These are phyloP conservation scores for Epichloe aotearoae DNA, from an alignment of 2,329 filamentous ascomycete species.

Conservation along the genomic window DNA sequence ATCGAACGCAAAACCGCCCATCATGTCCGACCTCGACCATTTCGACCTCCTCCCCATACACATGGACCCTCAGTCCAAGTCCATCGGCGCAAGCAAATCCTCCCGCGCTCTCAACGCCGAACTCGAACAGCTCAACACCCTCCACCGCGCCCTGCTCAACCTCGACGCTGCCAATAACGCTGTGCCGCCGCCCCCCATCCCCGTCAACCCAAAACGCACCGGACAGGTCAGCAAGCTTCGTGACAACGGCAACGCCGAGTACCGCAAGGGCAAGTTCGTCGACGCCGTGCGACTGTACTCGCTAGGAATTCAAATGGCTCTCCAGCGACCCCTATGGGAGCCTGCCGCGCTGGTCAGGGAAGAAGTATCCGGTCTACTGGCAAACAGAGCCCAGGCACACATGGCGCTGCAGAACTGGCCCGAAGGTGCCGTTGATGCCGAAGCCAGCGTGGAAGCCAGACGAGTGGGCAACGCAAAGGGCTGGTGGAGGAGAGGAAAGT, in stretches of 20 bases:
- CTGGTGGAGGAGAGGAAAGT: constrained; percentile 82
- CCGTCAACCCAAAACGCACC: constrained; percentile 83
- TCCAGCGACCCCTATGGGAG: constrained; percentile 75
- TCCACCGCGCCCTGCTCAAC: constrained; percentile 61
- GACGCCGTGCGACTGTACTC: constrained; percentile 74
- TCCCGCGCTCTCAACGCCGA: constrained; percentile 45
- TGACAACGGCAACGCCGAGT: constrained; percentile 71
- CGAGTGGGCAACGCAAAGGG: constrained; percentile 80
- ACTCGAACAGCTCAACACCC: constrained; percentile 60
- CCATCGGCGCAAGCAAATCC: constrained; percentile 39
- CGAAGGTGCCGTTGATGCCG: constrained; percentile 76
- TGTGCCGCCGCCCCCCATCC: constrained; percentile 69
- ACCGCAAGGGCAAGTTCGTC: constrained; percentile 60
- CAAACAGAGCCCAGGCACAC: constrained; percentile 81
- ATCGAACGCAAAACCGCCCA: background rate
- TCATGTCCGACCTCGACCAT: constrained; percentile 49
- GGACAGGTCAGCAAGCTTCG: constrained; percentile 83
- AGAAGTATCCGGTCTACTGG: constrained; percentile 66
- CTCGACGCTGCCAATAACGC: constrained; percentile 40
- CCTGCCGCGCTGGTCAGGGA: constrained; percentile 71
- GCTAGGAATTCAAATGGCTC: constrained; percentile 82
- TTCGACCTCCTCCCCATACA: constrained; percentile 74
- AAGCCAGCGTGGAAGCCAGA: constrained; percentile 79
- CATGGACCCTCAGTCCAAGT: constrained; percentile 72
- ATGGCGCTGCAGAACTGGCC: constrained; percentile 75